These are phyloP conservation scores for Hypoxylon intermedium DNA, from an alignment of 495 filamentous ascomycete species.

Conservation along the genomic window DNA sequence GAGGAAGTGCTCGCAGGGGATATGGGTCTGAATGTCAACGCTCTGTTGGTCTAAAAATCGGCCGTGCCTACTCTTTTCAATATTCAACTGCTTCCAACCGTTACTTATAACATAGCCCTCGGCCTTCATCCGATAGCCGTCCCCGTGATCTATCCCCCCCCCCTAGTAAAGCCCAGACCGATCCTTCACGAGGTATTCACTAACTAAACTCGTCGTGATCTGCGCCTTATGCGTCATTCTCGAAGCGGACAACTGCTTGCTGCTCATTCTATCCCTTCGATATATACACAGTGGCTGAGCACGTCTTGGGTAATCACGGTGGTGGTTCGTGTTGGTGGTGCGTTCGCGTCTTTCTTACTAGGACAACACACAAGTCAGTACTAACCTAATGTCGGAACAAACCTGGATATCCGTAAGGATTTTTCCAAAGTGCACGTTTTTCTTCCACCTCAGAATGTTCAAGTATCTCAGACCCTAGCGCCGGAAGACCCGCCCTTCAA, in stretches of 20 bases:
- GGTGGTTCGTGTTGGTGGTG: constrained; percentile 10
- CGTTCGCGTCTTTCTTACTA: constrained; percentile 26
- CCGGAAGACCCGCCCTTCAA: constrained; percentile 39
- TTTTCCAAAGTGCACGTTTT: constrained; percentile 30
- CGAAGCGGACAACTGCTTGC: constrained; percentile 30
- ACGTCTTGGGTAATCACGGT: constrained; percentile 13
- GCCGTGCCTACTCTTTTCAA: constrained; percentile 23
- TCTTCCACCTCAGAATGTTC: constrained; percentile 11
- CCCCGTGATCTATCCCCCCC: constrained; percentile 19
- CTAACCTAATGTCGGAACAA: constrained; percentile 12
- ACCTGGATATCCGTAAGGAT: constrained; percentile 24
- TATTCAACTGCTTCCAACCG: constrained; percentile 5
- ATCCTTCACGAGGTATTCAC: constrained; percentile 25
- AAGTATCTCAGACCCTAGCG: constrained; percentile 29
- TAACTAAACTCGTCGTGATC: constrained; percentile 37
- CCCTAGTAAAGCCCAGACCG: constrained; percentile 31
- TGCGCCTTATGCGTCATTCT: constrained; percentile 31
- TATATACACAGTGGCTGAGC: constrained; percentile 33
- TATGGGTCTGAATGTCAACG: constrained; percentile 22
- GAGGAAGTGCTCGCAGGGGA: constrained; percentile 20
- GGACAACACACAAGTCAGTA: constrained; percentile 15
- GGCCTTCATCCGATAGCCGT: constrained; percentile 29
- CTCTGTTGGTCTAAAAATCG: constrained; percentile 17
- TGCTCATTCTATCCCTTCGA: constrained; percentile 15
- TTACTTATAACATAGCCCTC: constrained; percentile 30